Evolutionary conservation across 257 asterid genomes (phyloP).

Genomic region (Fraxinus cuspidata): DNA sequence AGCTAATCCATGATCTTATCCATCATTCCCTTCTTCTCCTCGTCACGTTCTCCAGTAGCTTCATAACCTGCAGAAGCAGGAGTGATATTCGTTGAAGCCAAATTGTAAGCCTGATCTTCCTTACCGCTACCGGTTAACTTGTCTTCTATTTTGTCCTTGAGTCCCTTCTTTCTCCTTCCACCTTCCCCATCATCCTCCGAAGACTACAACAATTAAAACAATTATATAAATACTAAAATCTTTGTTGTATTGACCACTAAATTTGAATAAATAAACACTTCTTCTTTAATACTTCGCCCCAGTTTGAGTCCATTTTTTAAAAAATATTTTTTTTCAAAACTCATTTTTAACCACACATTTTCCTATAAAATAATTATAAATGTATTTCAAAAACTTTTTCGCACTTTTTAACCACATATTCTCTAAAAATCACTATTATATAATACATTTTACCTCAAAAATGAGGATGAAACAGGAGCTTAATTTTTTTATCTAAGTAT

Average conservation of each 20-base stretch:
- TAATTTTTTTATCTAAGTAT: too few species aligned
- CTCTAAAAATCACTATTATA: too few species aligned
- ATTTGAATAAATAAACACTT: not conserved
- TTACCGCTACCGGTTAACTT: not conserved
- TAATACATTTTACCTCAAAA: too few species aligned
- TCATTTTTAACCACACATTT: too few species aligned
- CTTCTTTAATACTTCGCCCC: not conserved
- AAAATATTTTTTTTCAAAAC: too few species aligned
- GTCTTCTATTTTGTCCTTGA: not conserved
- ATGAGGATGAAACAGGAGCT: too few species aligned
- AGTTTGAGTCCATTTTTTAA: too few species aligned
- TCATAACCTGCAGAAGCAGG: not conserved
- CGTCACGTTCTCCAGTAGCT: not conserved
- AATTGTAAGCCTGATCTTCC: not conserved
- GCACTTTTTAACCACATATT: too few species aligned
- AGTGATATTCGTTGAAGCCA: not conserved
- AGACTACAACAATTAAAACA: not conserved
- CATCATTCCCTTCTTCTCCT: constrained; percentile 28
- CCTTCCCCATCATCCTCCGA: not conserved
- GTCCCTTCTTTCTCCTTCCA: constrained; percentile 1
- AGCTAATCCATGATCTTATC: constrained; percentile 29
- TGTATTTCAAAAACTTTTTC: too few species aligned
- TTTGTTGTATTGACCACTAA: not conserved
- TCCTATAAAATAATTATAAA: too few species aligned
- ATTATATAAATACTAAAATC: too few species aligned